phyloP scores from a whole-genome alignment of 768 basidiomycete species.

The Pleurotus pulmonarius region DNA sequence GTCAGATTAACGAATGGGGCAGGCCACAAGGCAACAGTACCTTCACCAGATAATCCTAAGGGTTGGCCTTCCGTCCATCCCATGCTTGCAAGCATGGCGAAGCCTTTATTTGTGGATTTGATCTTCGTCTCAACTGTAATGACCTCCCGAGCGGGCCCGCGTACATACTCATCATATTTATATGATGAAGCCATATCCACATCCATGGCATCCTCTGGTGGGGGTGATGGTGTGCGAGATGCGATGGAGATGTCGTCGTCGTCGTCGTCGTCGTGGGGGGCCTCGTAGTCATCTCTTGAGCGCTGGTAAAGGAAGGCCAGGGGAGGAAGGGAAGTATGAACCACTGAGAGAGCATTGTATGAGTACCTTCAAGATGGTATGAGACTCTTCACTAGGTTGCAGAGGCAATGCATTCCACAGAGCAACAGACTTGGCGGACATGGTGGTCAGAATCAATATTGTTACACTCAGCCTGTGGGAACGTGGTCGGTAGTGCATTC shows the following conservation, averaged over 20 bases:
- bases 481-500: background rate
- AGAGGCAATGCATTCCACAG: slow-evolving; percentile 71
- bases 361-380: slow-evolving; percentile 63
- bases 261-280: slow-evolving; percentile 49
- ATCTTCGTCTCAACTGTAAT: slow-evolving; percentile 82
- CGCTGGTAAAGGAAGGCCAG: slow-evolving; percentile 58
- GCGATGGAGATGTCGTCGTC: slow-evolving; percentile 71
- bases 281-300: slow-evolving; percentile 45
- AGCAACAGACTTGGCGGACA: slow-evolving; percentile 65
- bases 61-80: slow-evolving; percentile 83
- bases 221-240: slow-evolving; percentile 77
- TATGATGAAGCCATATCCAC: slow-evolving; percentile 37
- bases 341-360: slow-evolving; percentile 26
- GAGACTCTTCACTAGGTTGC: slow-evolving; percentile 24
- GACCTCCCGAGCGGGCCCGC: slow-evolving; percentile 50
- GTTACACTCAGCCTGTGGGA: background rate
- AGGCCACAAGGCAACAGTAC: slow-evolving; percentile 30
- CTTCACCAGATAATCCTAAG: slow-evolving; percentile 72
- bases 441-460: slow-evolving; percentile 19
- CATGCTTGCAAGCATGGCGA: slow-evolving; percentile 73
- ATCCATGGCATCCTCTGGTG: slow-evolving; percentile 45
- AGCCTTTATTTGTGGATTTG: slow-evolving; percentile 76
- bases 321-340: slow-evolving; percentile 54
- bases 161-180: slow-evolving; percentile 67
- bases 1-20: background rate